A percentile compares a stretch with the other conserved stretches of the same genome.
These are phyloP conservation scores for Brassica cretica DNA, from an alignment of 345 rosid genomes.

Conservation along the genomic window DNA sequence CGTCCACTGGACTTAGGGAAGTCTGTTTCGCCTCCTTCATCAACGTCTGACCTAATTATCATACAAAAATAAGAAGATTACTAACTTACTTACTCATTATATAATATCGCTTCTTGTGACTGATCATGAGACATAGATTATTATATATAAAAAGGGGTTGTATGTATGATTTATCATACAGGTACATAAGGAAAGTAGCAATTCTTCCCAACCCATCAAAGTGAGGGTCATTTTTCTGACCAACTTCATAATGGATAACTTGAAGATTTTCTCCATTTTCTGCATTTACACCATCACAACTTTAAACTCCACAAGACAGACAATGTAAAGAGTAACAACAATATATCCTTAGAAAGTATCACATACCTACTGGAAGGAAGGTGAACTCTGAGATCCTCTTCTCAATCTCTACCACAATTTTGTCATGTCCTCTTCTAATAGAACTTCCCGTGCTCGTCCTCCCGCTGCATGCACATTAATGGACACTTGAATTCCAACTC, in stretches of 20 bases:
- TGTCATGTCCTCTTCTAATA: slow-evolving; percentile 70
- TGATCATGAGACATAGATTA: neutral
- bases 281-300: slow-evolving; percentile 35
- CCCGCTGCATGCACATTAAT: slow-evolving; percentile 34
- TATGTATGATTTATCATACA: slow-evolving; percentile 51
- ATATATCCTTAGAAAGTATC: neutral
- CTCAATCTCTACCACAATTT: slow-evolving; percentile 67
- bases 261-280: slow-evolving; percentile 94
- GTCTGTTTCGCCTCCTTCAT: slow-evolving; percentile 91
- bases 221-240: slow-evolving; percentile 88
- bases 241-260: slow-evolving; percentile 82
- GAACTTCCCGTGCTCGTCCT: slow-evolving; percentile 79
- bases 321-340: neutral
- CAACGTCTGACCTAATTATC: slow-evolving; percentile 65
- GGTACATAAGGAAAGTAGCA: slow-evolving; percentile 91
- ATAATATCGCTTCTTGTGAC: neutral
- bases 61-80: slow-evolving; percentile 13
- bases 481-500: neutral
- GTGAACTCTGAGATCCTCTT: slow-evolving; percentile 78
- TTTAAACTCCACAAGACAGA: neutral
- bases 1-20: slow-evolving; percentile 77
- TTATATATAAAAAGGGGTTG: neutral
- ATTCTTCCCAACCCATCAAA: slow-evolving; percentile 81
- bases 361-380: slow-evolving; percentile 49
- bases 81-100: neutral